phyloP scores from a whole-genome alignment of 75 land plant species.

The Selaginella moellendorffii region DNA sequence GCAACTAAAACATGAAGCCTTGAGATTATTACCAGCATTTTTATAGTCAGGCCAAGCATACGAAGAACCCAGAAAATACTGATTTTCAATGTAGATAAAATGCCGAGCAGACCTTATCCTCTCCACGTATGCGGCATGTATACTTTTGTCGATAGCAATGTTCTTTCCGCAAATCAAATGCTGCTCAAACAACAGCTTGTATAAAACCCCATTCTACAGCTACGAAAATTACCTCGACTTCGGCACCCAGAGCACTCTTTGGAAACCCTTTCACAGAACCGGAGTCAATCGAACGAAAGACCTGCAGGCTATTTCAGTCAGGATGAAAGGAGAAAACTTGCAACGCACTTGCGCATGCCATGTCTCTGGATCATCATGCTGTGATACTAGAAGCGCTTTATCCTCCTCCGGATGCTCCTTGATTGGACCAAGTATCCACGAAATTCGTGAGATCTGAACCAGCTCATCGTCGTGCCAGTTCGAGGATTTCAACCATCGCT shows the following conservation, averaged over 20 bases:
- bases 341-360: conserved; percentile 77
- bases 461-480: conserved; percentile 45
- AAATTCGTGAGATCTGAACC: conserved; percentile 47
- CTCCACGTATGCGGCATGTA: conserved; percentile 72
- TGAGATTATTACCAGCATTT: conserved; percentile 17
- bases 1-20: too few species aligned
- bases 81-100: conserved; percentile 88
- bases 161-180: conserved; percentile 65
- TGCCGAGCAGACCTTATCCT: conserved; percentile 75
- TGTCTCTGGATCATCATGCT: conserved; percentile 39
- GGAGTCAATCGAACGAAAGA: conserved; percentile 85
- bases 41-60: conserved; percentile 51
- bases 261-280: conserved; percentile 86
- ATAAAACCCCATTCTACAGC: too few species aligned
- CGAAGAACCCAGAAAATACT: conserved; percentile 90
- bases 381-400: conserved; percentile 20
- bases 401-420: conserved; percentile 20
- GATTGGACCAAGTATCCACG: conserved; percentile 54
- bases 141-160: conserved; percentile 70
- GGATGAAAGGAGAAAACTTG: neutral
- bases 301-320: conserved; percentile 19
- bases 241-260: too few species aligned
- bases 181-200: conserved; percentile 17
- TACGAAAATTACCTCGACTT: too few species aligned
- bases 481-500: conserved; percentile 57